A percentile compares a stretch with the other conserved stretches of the same genome.
These are phyloP conservation scores for Wickerhamiella allomyrinae DNA, from an alignment of 805 yeast species.

Conservation along the genomic window DNA sequence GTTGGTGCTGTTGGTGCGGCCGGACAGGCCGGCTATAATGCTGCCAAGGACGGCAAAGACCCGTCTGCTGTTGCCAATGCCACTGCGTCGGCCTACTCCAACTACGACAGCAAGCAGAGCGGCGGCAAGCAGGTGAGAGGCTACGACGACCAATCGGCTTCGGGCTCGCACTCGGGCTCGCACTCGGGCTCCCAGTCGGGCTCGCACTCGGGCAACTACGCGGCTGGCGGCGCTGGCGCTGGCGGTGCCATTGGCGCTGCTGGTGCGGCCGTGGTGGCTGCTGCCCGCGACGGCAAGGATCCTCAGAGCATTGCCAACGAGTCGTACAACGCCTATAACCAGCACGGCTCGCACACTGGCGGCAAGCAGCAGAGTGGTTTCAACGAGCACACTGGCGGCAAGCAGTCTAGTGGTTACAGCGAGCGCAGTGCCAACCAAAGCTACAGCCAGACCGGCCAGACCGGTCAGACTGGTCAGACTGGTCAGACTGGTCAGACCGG, in stretches of 20 bases:
- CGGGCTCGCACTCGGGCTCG: background rate
- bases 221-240: conserved; percentile 8
- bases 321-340: background rate
- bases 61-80: conserved; percentile 2
- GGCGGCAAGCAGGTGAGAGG: conserved; percentile 1
- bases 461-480: conserved; percentile 16
- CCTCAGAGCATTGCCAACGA: conserved; percentile 3
- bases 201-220: conserved; percentile 2
- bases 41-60: background rate
- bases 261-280: conserved; percentile 1
- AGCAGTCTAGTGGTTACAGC: background rate
- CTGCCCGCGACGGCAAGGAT: conserved; percentile 8
- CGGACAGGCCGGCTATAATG: background rate
- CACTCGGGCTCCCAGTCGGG: background rate
- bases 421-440: conserved; percentile 23
- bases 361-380: background rate
- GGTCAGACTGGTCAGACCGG: conserved; percentile 1
- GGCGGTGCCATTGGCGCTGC: conserved; percentile 2
- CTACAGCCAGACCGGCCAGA: conserved; percentile 16
- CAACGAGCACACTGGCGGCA: background rate
- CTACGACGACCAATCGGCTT: background rate
- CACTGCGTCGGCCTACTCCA: conserved; percentile 1
- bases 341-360: conserved; percentile 3
- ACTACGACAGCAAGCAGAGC: background rate
- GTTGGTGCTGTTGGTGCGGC: conserved; percentile 2